These are phyloP conservation scores for Backusella tarrabulga DNA, from an alignment of 192 early-diverging fungal genomes.

Conservation along the genomic window DNA sequence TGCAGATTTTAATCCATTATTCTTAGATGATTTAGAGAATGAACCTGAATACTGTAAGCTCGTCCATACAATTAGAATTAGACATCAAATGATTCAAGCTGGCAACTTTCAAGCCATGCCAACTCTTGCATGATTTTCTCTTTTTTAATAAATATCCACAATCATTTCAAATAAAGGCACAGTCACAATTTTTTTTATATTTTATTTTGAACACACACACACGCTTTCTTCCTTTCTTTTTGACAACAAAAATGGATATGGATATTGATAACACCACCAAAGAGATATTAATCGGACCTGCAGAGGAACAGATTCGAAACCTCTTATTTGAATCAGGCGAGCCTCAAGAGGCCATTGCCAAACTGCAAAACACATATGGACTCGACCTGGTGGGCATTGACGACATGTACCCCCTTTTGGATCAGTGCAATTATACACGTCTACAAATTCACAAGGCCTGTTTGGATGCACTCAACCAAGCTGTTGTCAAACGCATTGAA, in stretches of 20 bases:
- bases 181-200: background rate
- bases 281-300: conserved; percentile 27
- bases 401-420: conserved; percentile 49
- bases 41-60: background rate
- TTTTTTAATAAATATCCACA: background rate
- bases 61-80: background rate
- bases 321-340: conserved; percentile 32
- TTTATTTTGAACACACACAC: no score
- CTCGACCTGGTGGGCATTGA: conserved; percentile 40
- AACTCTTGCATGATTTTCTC: background rate
- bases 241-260: background rate
- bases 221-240: background rate
- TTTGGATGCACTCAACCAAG: conserved; percentile 46
- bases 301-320: conserved; percentile 27
- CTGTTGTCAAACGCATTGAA: conserved; percentile 39
- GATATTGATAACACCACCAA: background rate
- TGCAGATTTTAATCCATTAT: background rate
- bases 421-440: conserved; percentile 45
- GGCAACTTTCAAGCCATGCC: background rate
- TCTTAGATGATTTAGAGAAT: background rate
- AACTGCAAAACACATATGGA: conserved; percentile 30
- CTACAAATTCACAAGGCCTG: conserved; percentile 47
- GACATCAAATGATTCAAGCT: conserved; percentile 3
- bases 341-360: conserved; percentile 31
- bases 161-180: background rate